phyloP scores from a whole-genome alignment of 257 asterid genomes.

The Fraxinus americana region DNA sequence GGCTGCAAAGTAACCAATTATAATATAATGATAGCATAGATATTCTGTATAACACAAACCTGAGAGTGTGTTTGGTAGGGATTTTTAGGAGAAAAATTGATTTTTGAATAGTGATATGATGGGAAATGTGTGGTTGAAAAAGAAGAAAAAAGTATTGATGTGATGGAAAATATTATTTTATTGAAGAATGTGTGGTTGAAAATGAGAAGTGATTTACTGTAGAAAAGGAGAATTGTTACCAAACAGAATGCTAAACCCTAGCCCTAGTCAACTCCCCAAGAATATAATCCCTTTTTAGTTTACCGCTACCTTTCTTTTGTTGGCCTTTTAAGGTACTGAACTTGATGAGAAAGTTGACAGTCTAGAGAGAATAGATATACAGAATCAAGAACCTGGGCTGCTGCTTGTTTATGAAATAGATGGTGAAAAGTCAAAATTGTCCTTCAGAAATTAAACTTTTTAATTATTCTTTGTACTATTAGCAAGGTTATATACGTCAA shows the following conservation, averaged over 20 bases:
- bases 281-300: constrained; percentile 17
- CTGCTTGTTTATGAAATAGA: no score
- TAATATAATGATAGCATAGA: constrained; percentile 28
- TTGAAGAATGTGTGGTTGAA: no score
- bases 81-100: no score
- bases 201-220: no score
- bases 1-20: constrained; percentile 19
- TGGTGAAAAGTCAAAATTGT: constrained; percentile 22
- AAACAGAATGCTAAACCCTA: constrained; percentile 11
- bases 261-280: constrained; percentile 1
- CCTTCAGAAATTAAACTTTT: constrained; percentile 22
- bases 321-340: constrained; percentile 34
- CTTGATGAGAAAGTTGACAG: neutral
- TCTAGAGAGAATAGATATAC: constrained; percentile 15
- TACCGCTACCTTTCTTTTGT: no score
- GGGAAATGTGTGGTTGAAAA: no score
- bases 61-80: no score
- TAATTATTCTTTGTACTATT: neutral
- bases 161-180: no score
- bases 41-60: neutral
- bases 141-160: no score
- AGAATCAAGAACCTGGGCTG: neutral
- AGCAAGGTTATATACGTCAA: neutral
- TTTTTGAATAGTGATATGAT: no score
- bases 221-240: no score